Evolutionary conservation across 352 stramenopile genomes (phyloP).

Genomic region (Plasmopara viticola): DNA sequence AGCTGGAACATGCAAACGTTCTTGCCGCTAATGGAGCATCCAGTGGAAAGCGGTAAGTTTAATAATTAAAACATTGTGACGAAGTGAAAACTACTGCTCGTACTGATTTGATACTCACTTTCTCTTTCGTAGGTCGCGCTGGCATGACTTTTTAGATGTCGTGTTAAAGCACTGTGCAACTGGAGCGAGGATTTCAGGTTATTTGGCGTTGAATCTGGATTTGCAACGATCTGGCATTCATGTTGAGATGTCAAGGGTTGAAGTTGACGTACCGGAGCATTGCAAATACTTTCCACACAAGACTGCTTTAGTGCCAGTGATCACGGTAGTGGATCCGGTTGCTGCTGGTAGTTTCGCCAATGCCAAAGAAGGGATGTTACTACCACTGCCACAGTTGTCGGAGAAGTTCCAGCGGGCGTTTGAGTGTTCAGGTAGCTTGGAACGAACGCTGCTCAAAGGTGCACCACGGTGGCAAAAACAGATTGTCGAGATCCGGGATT

Average conservation of each 20-base stretch:
- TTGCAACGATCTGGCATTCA: conserved; percentile 38
- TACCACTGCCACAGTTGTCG: conserved; percentile 9
- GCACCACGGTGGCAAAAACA: conserved; percentile 5
- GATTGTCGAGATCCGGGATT: conserved; percentile 20
- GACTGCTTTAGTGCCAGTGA: conserved; percentile 50
- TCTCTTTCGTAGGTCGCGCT: conserved; percentile 39
- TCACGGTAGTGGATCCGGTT: conserved; percentile 42
- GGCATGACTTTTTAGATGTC: conserved; percentile 65
- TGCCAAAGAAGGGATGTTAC: neutral
- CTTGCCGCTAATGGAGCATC: neutral
- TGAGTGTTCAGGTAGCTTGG: conserved; percentile 5
- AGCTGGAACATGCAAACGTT: conserved; percentile 21
- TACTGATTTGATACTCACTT: conserved; percentile 2
- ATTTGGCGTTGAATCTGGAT: conserved; percentile 50
- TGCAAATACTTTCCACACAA: conserved; percentile 68
- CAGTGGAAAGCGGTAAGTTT: conserved; percentile 12
- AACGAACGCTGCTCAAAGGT: conserved; percentile 5
- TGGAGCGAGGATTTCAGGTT: conserved; percentile 58
- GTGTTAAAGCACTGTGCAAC: conserved; percentile 36
- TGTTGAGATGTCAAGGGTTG: conserved; percentile 23
- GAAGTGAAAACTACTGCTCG: neutral
- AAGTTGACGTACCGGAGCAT: conserved; percentile 33
- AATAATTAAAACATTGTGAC: neutral
- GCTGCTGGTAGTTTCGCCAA: conserved; percentile 3
- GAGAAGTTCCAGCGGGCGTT: conserved; percentile 25